These are phyloP conservation scores for Talaromyces ruber DNA, from an alignment of 495 filamentous ascomycete genomes.

Conservation along the genomic window DNA sequence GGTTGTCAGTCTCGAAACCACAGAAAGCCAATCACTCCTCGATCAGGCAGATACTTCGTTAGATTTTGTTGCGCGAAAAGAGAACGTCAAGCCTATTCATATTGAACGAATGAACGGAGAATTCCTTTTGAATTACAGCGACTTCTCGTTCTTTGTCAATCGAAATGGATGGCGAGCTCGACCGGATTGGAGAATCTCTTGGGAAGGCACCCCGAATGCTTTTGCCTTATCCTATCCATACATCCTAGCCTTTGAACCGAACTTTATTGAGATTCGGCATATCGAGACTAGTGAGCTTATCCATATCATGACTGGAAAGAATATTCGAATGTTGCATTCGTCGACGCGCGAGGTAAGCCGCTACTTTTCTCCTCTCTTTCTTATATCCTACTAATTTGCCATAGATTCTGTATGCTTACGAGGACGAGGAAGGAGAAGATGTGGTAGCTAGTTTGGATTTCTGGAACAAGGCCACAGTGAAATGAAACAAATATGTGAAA, in stretches of 20 bases:
- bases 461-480: conserved; percentile 49
- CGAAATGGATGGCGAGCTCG: conserved; percentile 94
- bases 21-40: conserved; percentile 92
- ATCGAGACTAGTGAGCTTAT: conserved; percentile 86
- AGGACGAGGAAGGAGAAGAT: conserved; percentile 88
- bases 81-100: conserved; percentile 91
- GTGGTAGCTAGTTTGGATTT: conserved; percentile 95
- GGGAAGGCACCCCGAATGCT: conserved; percentile 86
- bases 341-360: conserved; percentile 84
- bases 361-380: not conserved
- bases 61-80: conserved; percentile 89
- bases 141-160: conserved; percentile 99
- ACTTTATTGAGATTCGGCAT: conserved; percentile 93
- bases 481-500: not conserved
- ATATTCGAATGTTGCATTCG: conserved; percentile 94
- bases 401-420: conserved; percentile 92
- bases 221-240: conserved; percentile 94
- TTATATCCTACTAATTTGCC: not conserved
- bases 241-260: conserved; percentile 97
- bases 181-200: conserved; percentile 93
- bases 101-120: conserved; percentile 95
- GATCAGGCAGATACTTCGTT: conserved; percentile 98
- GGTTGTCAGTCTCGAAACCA: conserved; percentile 91
- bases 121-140: conserved; percentile 95
- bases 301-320: conserved; percentile 90